Base-by-base conservation (phyloP, 805 yeast species). In the Priceomyces medius region DNA sequence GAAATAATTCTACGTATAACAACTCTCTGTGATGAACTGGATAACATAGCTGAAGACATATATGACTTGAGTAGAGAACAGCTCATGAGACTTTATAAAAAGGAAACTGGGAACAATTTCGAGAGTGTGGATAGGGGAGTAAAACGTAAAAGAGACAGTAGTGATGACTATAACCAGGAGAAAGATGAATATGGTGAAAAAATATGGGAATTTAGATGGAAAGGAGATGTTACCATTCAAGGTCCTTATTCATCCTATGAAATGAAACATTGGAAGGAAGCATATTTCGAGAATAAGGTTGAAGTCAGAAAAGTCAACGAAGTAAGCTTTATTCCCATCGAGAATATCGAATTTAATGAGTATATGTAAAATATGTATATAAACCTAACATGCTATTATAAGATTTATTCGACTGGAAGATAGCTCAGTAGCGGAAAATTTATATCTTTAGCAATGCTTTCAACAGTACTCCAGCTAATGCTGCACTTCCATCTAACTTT, bases 401-500 rank as follows among this genome's bases (percentile, higher is more conserved):
- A 20, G 18, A 20, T 18, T 46, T 44, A 42, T 17, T 50, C 50
- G 31, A 26, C 56, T 16, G 88, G 51, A 21, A 35, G 24, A 54
- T 83, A 88, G 44, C 77, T 80, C 20, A 74, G 79, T 8, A 89
- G 69, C 1, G 82, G 86, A 51, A 90, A 79, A 7, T 76, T 69
- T 7, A 89, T 68, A 16, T 84, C 86, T 16, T 68, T 60, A 0
- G 95, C 80, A 28, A 88, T 67, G 36, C 73, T 71, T 46, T 74
- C 73, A 8, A 85, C 75, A 6, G 79, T 72, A 24, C 74, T 74
- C 85, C 88, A 88, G 31, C 80, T 74, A 7, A 84, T 79, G 53
- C 85, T 86, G 46, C 88, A 80, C 55, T 77, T 83, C 95, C 95
- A 89, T 52, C 83, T 78, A 1, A 85, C 76, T 42, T 79, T 77